Evolutionary conservation across 1,284 basidiomycete genomes (phyloP).

Genomic region (Heterobasidion occidentale): DNA sequence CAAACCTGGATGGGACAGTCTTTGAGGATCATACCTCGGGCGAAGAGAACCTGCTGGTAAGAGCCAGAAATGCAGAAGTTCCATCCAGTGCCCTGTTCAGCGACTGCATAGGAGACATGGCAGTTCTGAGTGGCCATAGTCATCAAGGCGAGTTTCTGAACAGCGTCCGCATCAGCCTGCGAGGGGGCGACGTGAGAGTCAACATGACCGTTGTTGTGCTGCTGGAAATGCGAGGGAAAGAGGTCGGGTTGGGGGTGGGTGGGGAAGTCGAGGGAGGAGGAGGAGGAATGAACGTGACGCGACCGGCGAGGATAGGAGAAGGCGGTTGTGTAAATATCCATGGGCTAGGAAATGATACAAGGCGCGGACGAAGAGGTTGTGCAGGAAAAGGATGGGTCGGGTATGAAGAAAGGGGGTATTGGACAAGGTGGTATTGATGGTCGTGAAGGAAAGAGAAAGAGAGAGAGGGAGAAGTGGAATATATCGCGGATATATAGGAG

Average conservation of each 20-base stretch:
- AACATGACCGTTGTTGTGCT: constrained; percentile 26
- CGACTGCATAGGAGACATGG: constrained; percentile 72
- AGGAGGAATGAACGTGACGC: constrained; percentile 54
- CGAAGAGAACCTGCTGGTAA: constrained; percentile 89
- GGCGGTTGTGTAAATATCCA: constrained; percentile 92
- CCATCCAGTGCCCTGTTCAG: constrained; percentile 68
- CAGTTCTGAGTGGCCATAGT: constrained; percentile 77
- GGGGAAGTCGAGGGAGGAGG: constrained; percentile 58
- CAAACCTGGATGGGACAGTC: constrained; percentile 80
- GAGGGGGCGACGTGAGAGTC: constrained; percentile 25
- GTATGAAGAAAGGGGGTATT: constrained; percentile 27
- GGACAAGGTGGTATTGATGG: constrained; percentile 25
- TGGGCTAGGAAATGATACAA: constrained; percentile 28
- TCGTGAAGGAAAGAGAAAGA: constrained; percentile 23
- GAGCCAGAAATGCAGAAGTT: constrained; percentile 90
- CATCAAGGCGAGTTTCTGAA: constrained; percentile 77
- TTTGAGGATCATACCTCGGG: constrained; percentile 83
- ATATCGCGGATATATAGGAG: constrained; percentile 3
- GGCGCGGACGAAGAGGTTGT: constrained; percentile 10
- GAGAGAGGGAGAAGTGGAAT: constrained; percentile 17
- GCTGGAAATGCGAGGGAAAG: constrained; percentile 33
- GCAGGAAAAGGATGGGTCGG: constrained; percentile 11
- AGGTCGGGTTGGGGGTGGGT: constrained; percentile 31
- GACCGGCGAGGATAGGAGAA: constrained; percentile 80
- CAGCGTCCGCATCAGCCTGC: constrained; percentile 56